Conservation (phyloP, 2,329 filamentous ascomycete species). For the Fusarium burgessii region DNA sequence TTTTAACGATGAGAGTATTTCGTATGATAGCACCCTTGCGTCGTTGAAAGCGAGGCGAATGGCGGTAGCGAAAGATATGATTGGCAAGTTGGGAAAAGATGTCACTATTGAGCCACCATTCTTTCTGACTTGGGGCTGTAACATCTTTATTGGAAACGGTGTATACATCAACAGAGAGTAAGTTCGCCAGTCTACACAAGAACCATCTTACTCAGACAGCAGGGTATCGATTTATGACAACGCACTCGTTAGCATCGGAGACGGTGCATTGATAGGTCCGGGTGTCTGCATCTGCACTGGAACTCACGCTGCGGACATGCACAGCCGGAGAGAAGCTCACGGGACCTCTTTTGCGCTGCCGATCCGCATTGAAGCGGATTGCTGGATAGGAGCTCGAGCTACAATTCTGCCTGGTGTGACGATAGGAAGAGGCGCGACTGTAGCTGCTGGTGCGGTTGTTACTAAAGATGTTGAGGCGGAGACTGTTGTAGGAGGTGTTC, state of each 20-base stretch:
- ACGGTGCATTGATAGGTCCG: constrained; percentile 7
- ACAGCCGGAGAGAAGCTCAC: neutral
- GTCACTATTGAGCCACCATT: constrained; percentile 16
- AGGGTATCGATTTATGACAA: constrained; percentile 18
- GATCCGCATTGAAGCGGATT: constrained; percentile 15
- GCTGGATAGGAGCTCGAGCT: constrained; percentile 18
- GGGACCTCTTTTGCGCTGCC: constrained; percentile 24
- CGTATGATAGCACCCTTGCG: neutral
- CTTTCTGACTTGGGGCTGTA: constrained; percentile 25
- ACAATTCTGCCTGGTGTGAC: constrained; percentile 17
- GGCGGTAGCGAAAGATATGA: constrained; percentile 7
- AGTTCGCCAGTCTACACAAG: neutral
- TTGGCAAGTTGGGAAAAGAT: neutral
- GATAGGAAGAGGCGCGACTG: constrained; percentile 14
- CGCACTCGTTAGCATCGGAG: constrained; percentile 14
- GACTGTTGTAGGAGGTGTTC: constrained; percentile 23
- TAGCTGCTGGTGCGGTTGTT: constrained; percentile 21
- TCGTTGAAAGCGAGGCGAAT: constrained; percentile 14
- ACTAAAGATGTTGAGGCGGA: constrained; percentile 17
- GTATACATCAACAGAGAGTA: constrained; percentile 28
- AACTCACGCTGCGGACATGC: constrained; percentile 4
- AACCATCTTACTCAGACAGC: neutral
- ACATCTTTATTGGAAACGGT: constrained; percentile 1
- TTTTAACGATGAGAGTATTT: constrained; percentile 13
- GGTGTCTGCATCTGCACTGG: constrained; percentile 16